Conservation (phyloP, 495 filamentous ascomycete species). For the Choiromyces venosus region DNA sequence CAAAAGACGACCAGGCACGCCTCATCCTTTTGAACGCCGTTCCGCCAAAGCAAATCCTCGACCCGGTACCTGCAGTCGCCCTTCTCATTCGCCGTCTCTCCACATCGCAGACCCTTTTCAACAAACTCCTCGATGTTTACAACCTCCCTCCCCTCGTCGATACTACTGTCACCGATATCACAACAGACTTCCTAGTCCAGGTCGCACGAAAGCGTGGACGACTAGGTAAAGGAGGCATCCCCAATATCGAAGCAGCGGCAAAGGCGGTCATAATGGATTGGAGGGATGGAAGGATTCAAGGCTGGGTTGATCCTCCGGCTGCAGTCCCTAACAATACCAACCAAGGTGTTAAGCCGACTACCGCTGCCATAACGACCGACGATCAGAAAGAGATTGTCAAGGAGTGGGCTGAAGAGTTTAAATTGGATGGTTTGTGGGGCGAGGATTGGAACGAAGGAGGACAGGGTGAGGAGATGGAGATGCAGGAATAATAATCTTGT, state of each 20-base stretch:
- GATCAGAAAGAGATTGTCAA: slow-evolving; percentile 83
- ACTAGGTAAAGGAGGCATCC: slow-evolving; percentile 81
- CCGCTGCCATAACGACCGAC: slow-evolving; percentile 42
- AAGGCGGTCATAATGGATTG: slow-evolving; percentile 92
- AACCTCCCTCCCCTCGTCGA: slow-evolving; percentile 64
- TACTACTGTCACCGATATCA: slow-evolving; percentile 60
- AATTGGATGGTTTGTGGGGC: slow-evolving; percentile 89
- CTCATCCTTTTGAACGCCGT: slow-evolving; percentile 84
- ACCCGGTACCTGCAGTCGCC: slow-evolving; percentile 78
- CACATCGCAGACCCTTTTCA: slow-evolving; percentile 60
- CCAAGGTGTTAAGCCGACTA: slow-evolving; percentile 39
- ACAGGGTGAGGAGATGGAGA: slow-evolving; percentile 39
- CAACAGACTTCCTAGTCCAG: slow-evolving; percentile 89
- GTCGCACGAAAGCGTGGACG: slow-evolving; percentile 88
- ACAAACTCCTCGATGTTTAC: slow-evolving; percentile 75
- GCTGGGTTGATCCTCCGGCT: slow-evolving; percentile 73
- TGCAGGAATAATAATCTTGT: slow-evolving; percentile 32
- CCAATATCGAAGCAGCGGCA: slow-evolving; percentile 79
- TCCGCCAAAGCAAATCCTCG: slow-evolving; percentile 87
- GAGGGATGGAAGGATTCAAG: slow-evolving; percentile 90
- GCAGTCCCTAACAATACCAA: slow-evolving; percentile 38
- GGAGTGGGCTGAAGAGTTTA: slow-evolving; percentile 93
- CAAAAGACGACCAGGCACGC: slow-evolving; percentile 72
- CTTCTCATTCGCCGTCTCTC: slow-evolving; percentile 75
- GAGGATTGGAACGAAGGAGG: slow-evolving; percentile 49